A percentile compares a stretch with the other conserved stretches of the same genome.
phyloP scores from a whole-genome alignment of 1,139 yeast genomes.

The Suhomyces guaymorum region DNA sequence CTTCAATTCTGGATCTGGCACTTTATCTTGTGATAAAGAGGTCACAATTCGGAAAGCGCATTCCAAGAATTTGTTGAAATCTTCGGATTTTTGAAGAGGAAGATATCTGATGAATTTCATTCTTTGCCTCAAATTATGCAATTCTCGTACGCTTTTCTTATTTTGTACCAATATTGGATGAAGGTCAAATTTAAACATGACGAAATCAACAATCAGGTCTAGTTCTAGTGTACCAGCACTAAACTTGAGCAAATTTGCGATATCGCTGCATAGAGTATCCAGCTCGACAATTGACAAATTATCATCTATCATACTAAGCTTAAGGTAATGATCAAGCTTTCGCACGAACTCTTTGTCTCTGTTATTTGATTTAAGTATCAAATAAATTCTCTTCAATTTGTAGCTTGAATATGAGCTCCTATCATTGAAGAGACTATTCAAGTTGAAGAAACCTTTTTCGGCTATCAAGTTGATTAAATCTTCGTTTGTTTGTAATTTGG shows the following conservation, averaged over 20 bases:
- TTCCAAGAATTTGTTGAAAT: slow-evolving; percentile 5
- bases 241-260: slow-evolving; percentile 12
- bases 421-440: too few relatives aligned
- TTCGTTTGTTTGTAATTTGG: too few relatives aligned
- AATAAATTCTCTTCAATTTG: slow-evolving; percentile 3
- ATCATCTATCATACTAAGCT: slow-evolving; percentile 22
- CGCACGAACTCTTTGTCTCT: too few relatives aligned
- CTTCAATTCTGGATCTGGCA: not conserved
- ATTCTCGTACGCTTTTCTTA: not conserved
- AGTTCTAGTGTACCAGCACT: slow-evolving; percentile 14
- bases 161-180: slow-evolving; percentile 8
- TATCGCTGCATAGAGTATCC: slow-evolving; percentile 13
- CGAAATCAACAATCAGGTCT: slow-evolving; percentile 20
- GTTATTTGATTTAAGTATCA: too few relatives aligned
- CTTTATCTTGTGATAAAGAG: not conserved
- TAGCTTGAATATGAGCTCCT: not conserved
- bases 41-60: slow-evolving; percentile 2
- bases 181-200: slow-evolving; percentile 12
- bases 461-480: too few relatives aligned
- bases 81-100: slow-evolving; percentile 6
- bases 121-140: slow-evolving; percentile 13
- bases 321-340: slow-evolving; percentile 21
- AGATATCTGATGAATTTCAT: slow-evolving; percentile 14
- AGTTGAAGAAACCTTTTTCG: too few relatives aligned
- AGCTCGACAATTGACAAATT: slow-evolving; percentile 17